phyloP scores from a whole-genome alignment of 331 rosid species.

The Cydonia oblonga region DNA sequence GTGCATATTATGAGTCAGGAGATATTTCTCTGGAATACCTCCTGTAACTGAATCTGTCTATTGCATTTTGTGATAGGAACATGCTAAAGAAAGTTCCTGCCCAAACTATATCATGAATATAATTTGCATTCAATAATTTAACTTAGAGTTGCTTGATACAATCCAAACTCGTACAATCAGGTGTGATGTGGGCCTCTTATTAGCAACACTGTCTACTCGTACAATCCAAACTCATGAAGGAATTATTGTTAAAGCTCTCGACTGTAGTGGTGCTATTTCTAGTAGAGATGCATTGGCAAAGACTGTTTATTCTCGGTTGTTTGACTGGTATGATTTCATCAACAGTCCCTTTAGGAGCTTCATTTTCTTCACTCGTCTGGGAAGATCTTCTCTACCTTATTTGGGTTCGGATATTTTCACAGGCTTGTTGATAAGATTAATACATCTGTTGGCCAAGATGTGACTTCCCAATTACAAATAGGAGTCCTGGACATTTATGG shows the following conservation, averaged over 20 bases:
- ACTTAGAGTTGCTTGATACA: constrained; percentile 3
- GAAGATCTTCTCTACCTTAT: not conserved
- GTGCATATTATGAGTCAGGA: not conserved
- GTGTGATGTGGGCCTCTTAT: constrained; percentile 68
- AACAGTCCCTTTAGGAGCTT: not conserved
- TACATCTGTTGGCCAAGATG: constrained; percentile 85
- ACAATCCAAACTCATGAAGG: constrained; percentile 93
- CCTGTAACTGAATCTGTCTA: not conserved
- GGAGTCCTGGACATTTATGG: constrained; percentile 97
- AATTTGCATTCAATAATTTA: not conserved
- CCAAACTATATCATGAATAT: not conserved
- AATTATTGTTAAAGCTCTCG: constrained; percentile 76
- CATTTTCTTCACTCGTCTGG: constrained; percentile 1
- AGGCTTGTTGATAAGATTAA: constrained; percentile 98
- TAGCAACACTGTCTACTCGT: constrained; percentile 71
- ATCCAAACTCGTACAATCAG: constrained; percentile 16
- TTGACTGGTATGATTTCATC: constrained; percentile 67
- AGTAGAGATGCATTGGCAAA: constrained; percentile 91
- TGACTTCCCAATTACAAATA: constrained; percentile 59
- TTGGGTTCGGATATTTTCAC: constrained; percentile 23
- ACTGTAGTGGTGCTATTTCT: constrained; percentile 78
- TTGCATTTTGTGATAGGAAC: not conserved
- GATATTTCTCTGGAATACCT: not conserved
- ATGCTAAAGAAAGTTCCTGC: not conserved
- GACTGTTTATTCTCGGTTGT: constrained; percentile 80